Conservation (phyloP, 345 rosid genomes). For the Eucalyptus decipiens region DNA sequence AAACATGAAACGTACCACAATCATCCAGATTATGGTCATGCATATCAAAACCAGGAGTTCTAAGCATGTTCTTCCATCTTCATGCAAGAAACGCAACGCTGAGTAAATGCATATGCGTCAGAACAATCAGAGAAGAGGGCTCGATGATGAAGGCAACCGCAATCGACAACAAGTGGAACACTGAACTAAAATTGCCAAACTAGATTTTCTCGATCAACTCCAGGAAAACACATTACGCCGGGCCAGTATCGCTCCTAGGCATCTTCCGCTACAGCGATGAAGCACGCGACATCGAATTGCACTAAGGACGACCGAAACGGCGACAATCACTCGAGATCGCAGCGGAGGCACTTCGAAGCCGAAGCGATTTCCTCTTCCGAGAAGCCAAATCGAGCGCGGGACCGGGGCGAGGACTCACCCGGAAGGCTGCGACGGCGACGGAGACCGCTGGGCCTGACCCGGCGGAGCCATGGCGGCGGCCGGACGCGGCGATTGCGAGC, state of each 20-base stretch:
- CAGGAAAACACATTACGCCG: background rate
- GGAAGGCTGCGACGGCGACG: slow-evolving; percentile 96
- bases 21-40: background rate
- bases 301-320: background rate
- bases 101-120: background rate
- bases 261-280: background rate
- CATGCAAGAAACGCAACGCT: background rate
- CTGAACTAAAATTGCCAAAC: background rate
- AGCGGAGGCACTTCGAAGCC: background rate
- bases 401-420: slow-evolving; percentile 39
- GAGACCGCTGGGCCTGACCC: slow-evolving; percentile 58
- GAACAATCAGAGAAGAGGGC: background rate
- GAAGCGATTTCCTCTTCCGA: background rate
- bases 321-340: background rate
- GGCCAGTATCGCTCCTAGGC: background rate
- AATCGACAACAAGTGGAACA: background rate
- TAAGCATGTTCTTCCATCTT: background rate
- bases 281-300: background rate
- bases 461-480: slow-evolving; percentile 70
- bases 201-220: background rate
- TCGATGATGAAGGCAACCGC: background rate
- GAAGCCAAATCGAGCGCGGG: background rate
- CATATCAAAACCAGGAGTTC: background rate
- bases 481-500: background rate
- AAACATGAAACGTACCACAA: background rate